Conservation (phyloP, 768 basidiomycete genomes). For the Leccinum subgranulosum region DNA sequence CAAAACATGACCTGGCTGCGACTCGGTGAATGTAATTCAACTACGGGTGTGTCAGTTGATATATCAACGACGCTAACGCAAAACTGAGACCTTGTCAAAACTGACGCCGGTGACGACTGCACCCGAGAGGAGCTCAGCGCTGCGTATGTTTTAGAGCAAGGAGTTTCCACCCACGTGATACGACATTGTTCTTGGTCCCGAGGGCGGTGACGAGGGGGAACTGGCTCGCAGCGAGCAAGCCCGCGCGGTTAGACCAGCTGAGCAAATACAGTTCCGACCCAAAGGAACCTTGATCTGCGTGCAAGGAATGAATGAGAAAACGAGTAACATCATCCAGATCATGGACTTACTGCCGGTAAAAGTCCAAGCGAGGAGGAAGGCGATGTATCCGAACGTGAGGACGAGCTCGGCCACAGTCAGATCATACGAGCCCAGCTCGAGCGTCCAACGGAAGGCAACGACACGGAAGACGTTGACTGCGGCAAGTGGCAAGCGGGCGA, state of each 20-base stretch:
- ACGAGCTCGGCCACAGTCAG: slow-evolving; percentile 42
- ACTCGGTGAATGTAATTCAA: slow-evolving; percentile 47
- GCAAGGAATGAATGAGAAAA: not conserved
- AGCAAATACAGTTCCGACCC: slow-evolving; percentile 9
- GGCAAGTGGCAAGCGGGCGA: slow-evolving; percentile 37
- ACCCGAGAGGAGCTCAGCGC: not conserved
- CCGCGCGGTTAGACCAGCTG: slow-evolving; percentile 32
- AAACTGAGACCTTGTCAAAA: slow-evolving; percentile 24
- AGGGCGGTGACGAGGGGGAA: slow-evolving; percentile 43
- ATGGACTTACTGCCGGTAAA: slow-evolving; percentile 45
- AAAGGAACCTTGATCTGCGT: slow-evolving; percentile 2
- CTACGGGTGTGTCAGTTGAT: slow-evolving; percentile 20
- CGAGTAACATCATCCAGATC: not conserved
- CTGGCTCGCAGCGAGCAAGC: slow-evolving; percentile 34
- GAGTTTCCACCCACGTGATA: slow-evolving; percentile 31
- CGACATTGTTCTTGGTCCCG: slow-evolving; percentile 48
- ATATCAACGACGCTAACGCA: not conserved
- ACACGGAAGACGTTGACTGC: slow-evolving; percentile 44
- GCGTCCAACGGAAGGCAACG: slow-evolving; percentile 45
- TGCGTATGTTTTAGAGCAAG: too few relatives aligned
- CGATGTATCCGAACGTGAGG: slow-evolving; percentile 46
- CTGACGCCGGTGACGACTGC: slow-evolving; percentile 28
- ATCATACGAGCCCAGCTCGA: slow-evolving; percentile 43
- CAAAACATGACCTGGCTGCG: slow-evolving; percentile 43
- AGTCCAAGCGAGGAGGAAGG: slow-evolving; percentile 41